Conservation (phyloP, 495 filamentous ascomycete species). For the Penicillium psychrofluorescens region DNA sequence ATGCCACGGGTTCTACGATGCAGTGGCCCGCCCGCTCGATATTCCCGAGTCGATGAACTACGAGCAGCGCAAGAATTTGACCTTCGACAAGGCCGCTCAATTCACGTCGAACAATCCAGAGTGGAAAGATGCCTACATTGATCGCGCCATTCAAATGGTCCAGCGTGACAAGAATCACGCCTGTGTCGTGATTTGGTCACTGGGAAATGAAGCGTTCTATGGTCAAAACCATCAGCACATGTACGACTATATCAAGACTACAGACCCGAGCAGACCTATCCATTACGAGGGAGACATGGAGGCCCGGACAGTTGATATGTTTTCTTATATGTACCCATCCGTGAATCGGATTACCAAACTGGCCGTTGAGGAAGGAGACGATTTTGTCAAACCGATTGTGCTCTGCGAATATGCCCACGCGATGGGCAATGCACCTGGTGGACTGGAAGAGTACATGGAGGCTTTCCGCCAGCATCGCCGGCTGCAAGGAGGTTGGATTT, state of each 20-base stretch:
- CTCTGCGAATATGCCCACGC: slow-evolving; percentile 65
- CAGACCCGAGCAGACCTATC: slow-evolving; percentile 50
- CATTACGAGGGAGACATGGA: slow-evolving; percentile 61
- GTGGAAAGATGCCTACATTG: slow-evolving; percentile 59
- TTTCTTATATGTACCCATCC: slow-evolving; percentile 57
- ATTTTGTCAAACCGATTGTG: slow-evolving; percentile 49
- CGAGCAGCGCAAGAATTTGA: slow-evolving; percentile 47
- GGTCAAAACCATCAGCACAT: slow-evolving; percentile 57
- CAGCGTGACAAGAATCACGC: slow-evolving; percentile 60
- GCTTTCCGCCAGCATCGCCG: slow-evolving; percentile 48
- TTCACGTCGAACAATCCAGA: slow-evolving; percentile 55
- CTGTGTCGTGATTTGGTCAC: slow-evolving; percentile 61
- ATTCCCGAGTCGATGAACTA: slow-evolving; percentile 43
- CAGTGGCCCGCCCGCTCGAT: slow-evolving; percentile 36
- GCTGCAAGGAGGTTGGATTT: slow-evolving; percentile 64
- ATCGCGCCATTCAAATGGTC: slow-evolving; percentile 56
- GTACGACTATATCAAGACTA: slow-evolving; percentile 50
- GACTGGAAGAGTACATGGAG: slow-evolving; percentile 57
- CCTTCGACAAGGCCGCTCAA: slow-evolving; percentile 42
- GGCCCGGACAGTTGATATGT: slow-evolving; percentile 56
- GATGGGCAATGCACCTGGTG: slow-evolving; percentile 68
- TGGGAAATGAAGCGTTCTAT: slow-evolving; percentile 65
- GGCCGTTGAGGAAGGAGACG: slow-evolving; percentile 34
- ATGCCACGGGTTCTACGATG: slow-evolving; percentile 58
- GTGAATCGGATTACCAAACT: slow-evolving; percentile 37